Evolutionary conservation across 2,329 filamentous ascomycete genomes (phyloP), one percentile per base, ranked within the genome.

Genomic region (Ophiostoma quercus): DNA sequence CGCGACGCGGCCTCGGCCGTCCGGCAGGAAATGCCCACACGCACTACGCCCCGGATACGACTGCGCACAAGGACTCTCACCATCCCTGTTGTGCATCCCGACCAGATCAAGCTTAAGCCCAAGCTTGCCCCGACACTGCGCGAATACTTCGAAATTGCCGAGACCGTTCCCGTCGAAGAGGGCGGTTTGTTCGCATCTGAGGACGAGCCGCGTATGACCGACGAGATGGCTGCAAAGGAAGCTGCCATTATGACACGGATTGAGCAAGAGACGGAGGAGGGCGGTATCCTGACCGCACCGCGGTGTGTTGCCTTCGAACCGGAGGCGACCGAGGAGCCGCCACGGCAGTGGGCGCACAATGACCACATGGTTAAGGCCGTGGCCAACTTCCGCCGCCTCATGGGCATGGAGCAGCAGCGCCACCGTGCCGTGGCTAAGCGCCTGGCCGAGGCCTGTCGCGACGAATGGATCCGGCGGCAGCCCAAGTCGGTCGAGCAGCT

Each of bases 321-420:
- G 0, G 91, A 95, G 73, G 83, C 87, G 14, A 82, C 81, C 71
- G 88, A 92, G 70, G 91, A 96, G 75, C 91, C 91, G 0, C 86
- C 88, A 0, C 84, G 86, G 68, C 92, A 95, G 75, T 98, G 92
- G 83, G 88, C 90, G n/a, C 93, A 96, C 74, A 86, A 88, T 76
- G 94, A 98, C 76, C 92, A 98, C 77, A 84, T 98, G 68, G 83
- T 91, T 65, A 89, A 89, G 66, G 94, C 96, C 72, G 89, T 91
- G 71, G 77, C 90, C 14, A 90, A 94, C 74, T 94, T 98, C 74
- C 88, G 92, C 66, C 91, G 88, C 75, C 83, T 98, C 47, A 87
- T 98, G 80, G 80, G 89, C 2, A 86, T 88, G 70, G 95, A 99
- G 78, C 91, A 93, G 74, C 87, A 87, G 73, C 85, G 89, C 14